A percentile compares a stretch with the other conserved stretches of the same genome.
These are phyloP conservation scores for Noccaea caerulescens DNA, from an alignment of 345 rosid species.

Conservation along the genomic window DNA sequence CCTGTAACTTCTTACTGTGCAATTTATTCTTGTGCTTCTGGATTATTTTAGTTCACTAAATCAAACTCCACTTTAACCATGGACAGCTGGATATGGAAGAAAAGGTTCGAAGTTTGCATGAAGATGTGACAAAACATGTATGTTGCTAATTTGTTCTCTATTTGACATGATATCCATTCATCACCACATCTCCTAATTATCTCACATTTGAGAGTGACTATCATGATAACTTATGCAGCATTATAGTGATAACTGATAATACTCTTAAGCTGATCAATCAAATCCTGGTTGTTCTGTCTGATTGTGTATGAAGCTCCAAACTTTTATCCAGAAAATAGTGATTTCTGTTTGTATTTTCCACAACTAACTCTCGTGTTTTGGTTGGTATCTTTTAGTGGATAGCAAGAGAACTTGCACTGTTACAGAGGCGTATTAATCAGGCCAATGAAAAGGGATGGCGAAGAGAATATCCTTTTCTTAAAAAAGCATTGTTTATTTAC, in stretches of 20 bases:
- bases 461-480: conserved; percentile 78
- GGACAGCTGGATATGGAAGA: conserved; percentile 70
- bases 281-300: conserved; percentile 4
- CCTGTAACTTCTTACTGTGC: conserved; percentile 3
- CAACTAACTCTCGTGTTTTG: conserved; percentile 24
- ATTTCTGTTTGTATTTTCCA: conserved; percentile 10
- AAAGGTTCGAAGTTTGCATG: conserved; percentile 63
- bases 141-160: conserved; percentile 36
- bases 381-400: conserved; percentile 62
- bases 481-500: not conserved
- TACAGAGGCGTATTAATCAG: conserved; percentile 59
- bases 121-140: conserved; percentile 81
- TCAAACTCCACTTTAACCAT: conserved; percentile 30
- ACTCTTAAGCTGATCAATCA: not conserved
- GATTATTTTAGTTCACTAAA: conserved; percentile 14
- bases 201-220: conserved; percentile 10
- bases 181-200: not conserved
- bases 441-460: conserved; percentile 92
- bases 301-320: conserved; percentile 15
- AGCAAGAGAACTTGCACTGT: conserved; percentile 58
- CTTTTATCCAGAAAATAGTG: not conserved
- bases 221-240: conserved; percentile 10
- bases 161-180: conserved; percentile 14
- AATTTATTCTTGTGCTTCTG: conserved; percentile 6
- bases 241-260: not conserved